A percentile compares a stretch with the other conserved stretches of the same genome.
Evolutionary conservation across 2,329 filamentous ascomycete genomes (phyloP).

Genomic region (Ceratocystis huliohia): DNA sequence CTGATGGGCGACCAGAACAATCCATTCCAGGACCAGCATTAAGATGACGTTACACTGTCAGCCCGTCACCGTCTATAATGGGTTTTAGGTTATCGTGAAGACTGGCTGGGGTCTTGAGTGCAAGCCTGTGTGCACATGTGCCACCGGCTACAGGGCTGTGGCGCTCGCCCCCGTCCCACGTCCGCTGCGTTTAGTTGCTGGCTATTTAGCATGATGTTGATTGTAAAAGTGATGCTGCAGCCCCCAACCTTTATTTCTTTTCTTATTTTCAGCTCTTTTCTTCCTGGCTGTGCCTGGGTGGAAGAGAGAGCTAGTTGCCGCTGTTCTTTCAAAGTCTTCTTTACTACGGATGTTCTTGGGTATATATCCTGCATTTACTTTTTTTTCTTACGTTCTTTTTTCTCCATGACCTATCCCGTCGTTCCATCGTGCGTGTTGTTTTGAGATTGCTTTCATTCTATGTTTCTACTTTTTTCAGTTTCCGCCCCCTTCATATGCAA

Average conservation of each 20-base stretch:
- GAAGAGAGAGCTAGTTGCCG: too few relatives aligned
- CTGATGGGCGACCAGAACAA: constrained; percentile 28
- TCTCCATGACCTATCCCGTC: neutral
- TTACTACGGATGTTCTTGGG: constrained; percentile 5
- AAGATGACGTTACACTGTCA: constrained; percentile 14
- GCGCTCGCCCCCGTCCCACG: neutral
- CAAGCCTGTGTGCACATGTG: neutral
- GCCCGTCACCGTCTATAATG: neutral
- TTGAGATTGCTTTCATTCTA: neutral
- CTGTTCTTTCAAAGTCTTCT: neutral
- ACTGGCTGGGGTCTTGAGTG: too few relatives aligned
- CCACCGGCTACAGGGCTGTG: neutral
- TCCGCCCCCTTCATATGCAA: too few relatives aligned
- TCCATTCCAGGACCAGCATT: constrained; percentile 30
- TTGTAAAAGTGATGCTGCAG: neutral
- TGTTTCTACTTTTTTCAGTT: neutral
- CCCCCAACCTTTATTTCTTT: neutral
- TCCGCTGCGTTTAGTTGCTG: neutral
- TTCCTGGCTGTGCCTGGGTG: neutral
- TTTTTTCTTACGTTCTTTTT: neutral
- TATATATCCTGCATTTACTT: constrained; percentile 9
- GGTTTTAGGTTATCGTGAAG: too few relatives aligned
- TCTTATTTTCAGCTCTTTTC: neutral
- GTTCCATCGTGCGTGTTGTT: neutral
- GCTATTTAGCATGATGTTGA: neutral